phyloP scores from a whole-genome alignment of 371 early-diverging fungal genomes.

The Nematocida sp. region DNA sequence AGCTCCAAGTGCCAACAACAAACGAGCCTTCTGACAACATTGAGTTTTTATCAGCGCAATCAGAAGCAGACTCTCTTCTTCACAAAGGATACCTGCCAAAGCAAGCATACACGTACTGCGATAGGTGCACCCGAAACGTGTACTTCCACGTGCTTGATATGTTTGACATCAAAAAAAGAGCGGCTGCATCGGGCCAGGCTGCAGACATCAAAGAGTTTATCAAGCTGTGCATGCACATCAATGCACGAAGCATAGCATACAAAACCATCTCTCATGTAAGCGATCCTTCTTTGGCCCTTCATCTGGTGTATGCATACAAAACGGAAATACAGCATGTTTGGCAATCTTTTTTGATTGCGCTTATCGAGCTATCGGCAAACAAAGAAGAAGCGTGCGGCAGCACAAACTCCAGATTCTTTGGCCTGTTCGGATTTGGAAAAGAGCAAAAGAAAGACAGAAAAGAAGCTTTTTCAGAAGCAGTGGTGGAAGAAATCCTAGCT shows the following conservation, averaged over 20 bases:
- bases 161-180: neutral
- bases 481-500: neutral
- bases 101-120: conserved; percentile 22
- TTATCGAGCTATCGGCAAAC: neutral
- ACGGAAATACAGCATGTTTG: neutral
- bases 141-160: conserved; percentile 13
- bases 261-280: neutral
- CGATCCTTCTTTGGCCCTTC: conserved; percentile 10
- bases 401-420: conserved; percentile 5
- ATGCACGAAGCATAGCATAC: neutral
- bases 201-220: conserved; percentile 13
- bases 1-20: conserved; percentile 52
- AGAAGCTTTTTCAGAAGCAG: conserved; percentile 4
- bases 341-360: neutral
- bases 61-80: conserved; percentile 13
- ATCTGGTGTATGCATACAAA: neutral
- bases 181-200: neutral
- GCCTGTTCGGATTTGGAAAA: conserved; percentile 38
- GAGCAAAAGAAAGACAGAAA: conserved; percentile 43
- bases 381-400: neutral
- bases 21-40: conserved; percentile 34
- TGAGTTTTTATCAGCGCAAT: neutral
- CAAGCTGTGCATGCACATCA: neutral
- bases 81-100: neutral
- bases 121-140: conserved; percentile 4